Evolutionary conservation across 305 asterid genomes (phyloP).

Genomic region (Fraxinus ornus): DNA sequence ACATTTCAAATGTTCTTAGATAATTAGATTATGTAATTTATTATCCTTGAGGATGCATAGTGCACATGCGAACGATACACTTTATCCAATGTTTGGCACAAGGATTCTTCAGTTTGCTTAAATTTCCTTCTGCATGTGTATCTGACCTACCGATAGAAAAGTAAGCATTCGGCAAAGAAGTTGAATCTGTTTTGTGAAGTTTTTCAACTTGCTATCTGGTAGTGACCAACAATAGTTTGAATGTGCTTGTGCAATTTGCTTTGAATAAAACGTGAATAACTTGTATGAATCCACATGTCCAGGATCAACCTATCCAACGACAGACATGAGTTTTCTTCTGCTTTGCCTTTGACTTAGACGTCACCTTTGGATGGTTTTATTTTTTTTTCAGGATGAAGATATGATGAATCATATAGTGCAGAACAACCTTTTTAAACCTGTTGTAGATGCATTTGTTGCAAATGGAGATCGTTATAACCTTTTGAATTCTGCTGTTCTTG

Average conservation of each 20-base stretch:
- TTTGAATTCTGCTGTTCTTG: conserved; percentile 93
- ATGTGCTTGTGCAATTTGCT: not conserved
- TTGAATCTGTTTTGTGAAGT: not conserved
- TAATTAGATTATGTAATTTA: conserved; percentile 1
- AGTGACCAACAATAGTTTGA: not conserved
- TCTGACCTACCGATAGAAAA: not conserved
- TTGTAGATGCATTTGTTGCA: conserved; percentile 74
- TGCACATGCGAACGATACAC: not conserved
- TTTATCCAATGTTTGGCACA: not conserved
- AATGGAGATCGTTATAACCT: conserved; percentile 93
- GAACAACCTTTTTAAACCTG: conserved; percentile 76
- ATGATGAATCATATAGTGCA: conserved; percentile 70
- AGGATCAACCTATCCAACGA: not conserved
- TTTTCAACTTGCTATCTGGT: conserved; percentile 1
- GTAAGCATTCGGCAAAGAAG: not conserved
- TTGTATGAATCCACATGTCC: not conserved
- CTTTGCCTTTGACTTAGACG: not conserved
- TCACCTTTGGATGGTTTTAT: not conserved
- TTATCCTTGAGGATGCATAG: not conserved
- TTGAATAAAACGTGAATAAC: not conserved
- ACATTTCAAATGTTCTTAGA: not conserved
- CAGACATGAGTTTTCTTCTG: not conserved
- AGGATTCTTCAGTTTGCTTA: not conserved
- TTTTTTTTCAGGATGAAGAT: conserved; percentile 82
- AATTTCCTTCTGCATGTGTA: not conserved